Conservation (phyloP, 2,329 filamentous ascomycete species). For the Magnaporthales sp. region DNA sequence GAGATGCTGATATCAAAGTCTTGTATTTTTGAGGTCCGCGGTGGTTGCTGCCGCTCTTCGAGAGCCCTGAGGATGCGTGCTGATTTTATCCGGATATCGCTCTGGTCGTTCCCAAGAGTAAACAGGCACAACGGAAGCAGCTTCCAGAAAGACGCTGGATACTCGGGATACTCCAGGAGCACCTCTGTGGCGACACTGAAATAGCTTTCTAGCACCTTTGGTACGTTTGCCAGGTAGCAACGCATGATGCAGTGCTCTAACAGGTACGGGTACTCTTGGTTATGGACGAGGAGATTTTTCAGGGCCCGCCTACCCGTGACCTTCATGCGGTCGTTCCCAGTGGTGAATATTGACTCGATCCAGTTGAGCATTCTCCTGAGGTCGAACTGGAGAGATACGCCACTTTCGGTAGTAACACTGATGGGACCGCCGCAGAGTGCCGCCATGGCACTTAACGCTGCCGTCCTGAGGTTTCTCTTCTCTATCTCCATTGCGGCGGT, state of each 20-base stretch:
- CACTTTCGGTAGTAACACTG: conserved; percentile 79
- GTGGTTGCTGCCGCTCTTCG: conserved; percentile 64
- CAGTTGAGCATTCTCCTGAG: conserved; percentile 86
- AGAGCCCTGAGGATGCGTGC: conserved; percentile 70
- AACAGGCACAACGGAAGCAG: conserved; percentile 81
- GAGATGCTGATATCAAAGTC: conserved; percentile 98
- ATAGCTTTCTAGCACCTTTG: conserved; percentile 88
- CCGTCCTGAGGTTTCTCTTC: conserved; percentile 82
- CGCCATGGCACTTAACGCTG: conserved; percentile 92
- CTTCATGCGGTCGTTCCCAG: conserved; percentile 85
- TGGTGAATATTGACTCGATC: conserved; percentile 92
- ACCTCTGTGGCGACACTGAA: conserved; percentile 89
- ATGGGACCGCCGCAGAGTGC: conserved; percentile 81
- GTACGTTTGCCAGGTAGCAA: conserved; percentile 74
- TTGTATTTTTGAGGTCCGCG: conserved; percentile 77
- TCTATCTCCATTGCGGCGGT: conserved; percentile 95
- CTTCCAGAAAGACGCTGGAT: conserved; percentile 83
- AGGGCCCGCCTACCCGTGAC: conserved; percentile 80
- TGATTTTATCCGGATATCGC: conserved; percentile 81
- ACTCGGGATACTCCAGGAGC: conserved; percentile 72
- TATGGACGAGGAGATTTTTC: conserved; percentile 83
- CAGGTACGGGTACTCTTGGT: conserved; percentile 76
- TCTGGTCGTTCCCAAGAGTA: conserved; percentile 85
- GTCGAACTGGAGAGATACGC: conserved; percentile 83
- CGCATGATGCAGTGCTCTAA: conserved; percentile 84